Evolutionary conservation across 2,329 filamentous ascomycete species (phyloP).

Genomic region (Colletotrichum truncatum): DNA sequence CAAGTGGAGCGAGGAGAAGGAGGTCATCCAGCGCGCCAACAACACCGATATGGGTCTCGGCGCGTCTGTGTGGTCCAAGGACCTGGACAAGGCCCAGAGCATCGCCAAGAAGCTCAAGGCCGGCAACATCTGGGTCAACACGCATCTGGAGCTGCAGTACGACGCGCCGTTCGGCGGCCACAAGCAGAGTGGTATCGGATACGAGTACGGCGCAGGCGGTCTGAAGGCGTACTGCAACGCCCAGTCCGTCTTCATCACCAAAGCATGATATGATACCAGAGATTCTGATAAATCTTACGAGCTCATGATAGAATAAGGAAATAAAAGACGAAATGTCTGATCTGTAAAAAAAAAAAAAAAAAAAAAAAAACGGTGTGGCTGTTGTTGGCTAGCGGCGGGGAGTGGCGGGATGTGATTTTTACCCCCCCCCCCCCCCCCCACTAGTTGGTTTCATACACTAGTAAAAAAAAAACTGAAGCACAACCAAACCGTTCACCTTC

Average conservation of each 20-base stretch:
- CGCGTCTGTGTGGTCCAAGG: slow-evolving; percentile 66
- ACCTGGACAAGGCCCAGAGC: slow-evolving; percentile 57
- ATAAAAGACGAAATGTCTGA: neutral
- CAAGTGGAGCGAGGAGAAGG: slow-evolving; percentile 68
- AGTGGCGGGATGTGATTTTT: neutral
- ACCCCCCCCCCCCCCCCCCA: too few species aligned
- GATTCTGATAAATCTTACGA: neutral
- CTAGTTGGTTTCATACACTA: slow-evolving; percentile 1
- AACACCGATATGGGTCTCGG: slow-evolving; percentile 61
- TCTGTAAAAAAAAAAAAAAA: neutral
- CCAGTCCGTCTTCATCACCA: slow-evolving; percentile 25
- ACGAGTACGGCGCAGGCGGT: slow-evolving; percentile 50
- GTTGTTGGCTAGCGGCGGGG: neutral
- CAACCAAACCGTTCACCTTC: neutral
- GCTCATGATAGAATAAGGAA: slow-evolving; percentile 4
- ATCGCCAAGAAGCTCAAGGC: slow-evolving; percentile 65
- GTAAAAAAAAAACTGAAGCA: neutral
- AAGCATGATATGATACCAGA: slow-evolving; percentile 11
- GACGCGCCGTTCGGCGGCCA: slow-evolving; percentile 51
- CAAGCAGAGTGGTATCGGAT: slow-evolving; percentile 53
- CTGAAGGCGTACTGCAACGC: slow-evolving; percentile 44
- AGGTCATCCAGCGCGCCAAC: slow-evolving; percentile 67
- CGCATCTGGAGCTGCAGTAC: slow-evolving; percentile 55
- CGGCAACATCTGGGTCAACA: slow-evolving; percentile 71
- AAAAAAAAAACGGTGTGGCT: neutral